Evolutionary conservation across 2,329 filamentous ascomycete species (phyloP), one percentile per base, ranked within the genome.

Genomic region (Hypoxylon sp.): DNA sequence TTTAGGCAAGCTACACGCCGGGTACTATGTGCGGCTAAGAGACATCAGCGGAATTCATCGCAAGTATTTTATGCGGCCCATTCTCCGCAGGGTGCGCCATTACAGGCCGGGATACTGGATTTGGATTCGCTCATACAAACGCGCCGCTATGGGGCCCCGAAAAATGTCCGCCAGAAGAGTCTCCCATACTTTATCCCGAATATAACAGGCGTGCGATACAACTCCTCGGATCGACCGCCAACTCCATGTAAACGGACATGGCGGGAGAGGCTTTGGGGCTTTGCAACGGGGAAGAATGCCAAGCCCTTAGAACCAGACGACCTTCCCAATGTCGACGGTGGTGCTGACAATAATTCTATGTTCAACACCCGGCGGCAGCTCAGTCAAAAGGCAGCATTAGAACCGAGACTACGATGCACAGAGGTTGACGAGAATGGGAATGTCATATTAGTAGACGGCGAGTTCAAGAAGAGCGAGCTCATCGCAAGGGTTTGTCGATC

Each of bases 381-480:
- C 75, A 86, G 89, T 57, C 87, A 89, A 51, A 96, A 95, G 81
- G 91, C 93, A 2, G 90, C 92, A 27, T 91, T 95, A 64, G 94
- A 98, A 79, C 89, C 95, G 31, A 91, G 94, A 66, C 84, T 99
- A 73, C 88, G 96, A 60, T 99, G 96, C 78, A 99, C 96, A 0
- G 96, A 99, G 80, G 93, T 98, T 66, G 94, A 98, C 76, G 94
- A 95, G 79, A 89, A 93, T 76, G 96, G 96, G 44, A 92, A 97
- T 75, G 94, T 98, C 27, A 97, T 95, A 20, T 85, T 98, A 64
- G 92, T 97, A 20, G 97, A 97, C 78, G 94, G 94, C 66, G 96
- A 98, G 80, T 98, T 98, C 81, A 97, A 96, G 83, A 99, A 99
- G 86, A 96, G 90, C 76, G 96, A 99, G 82, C 85, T 99, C 51